Evolutionary conservation across 805 yeast genomes (phyloP), one percentile per base, ranked within the genome.

Genomic region (Candida arabinofermentans): DNA sequence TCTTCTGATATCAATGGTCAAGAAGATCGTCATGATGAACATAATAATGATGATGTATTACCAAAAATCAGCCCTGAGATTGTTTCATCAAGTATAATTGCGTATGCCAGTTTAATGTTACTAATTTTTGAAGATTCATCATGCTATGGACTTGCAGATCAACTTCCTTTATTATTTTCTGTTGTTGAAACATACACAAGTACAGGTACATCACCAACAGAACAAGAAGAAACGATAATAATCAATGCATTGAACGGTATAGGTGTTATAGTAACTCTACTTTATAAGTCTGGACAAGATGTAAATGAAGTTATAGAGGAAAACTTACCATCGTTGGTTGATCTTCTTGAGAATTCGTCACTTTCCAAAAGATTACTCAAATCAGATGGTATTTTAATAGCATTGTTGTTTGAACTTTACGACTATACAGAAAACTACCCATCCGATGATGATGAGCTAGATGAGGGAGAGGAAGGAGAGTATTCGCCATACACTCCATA

Each of bases 341-440:
- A 71, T 64, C 2, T 62, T 73, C 29, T 54, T 76, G 16, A 72
- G 66, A 34, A 71, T 62, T 26, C 50, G 43, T 5, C 41, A 29
- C 35, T 63, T 65, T 29, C 32, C 29, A 56, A 68, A 17, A 77
- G 72, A n/a, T 62, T 80, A 8, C 64, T 74, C 19, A 72, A 74
- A 38, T 77, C 85, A 0, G 75, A 77, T 1, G 80, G 78, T 4
- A 69, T 79, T 47, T 64, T 77, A 12, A 61, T 77, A 36, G 87
- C 79, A 1, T 61, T 81, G 29, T 66, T 73, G 48, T 77, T 74
- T 52, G 87, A 82, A 53, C 48, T 72, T 12, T 74, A 66, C 51
- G 64, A 62, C 24, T 79, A 77, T 46, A 66, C 62, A n/a, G 67
- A 61, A 9, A 56, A 29, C 16, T 29, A 29, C 16, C 32, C 55